Conservation (phyloP, 2,329 filamentous ascomycete species). For the Zasmidium cellare region DNA sequence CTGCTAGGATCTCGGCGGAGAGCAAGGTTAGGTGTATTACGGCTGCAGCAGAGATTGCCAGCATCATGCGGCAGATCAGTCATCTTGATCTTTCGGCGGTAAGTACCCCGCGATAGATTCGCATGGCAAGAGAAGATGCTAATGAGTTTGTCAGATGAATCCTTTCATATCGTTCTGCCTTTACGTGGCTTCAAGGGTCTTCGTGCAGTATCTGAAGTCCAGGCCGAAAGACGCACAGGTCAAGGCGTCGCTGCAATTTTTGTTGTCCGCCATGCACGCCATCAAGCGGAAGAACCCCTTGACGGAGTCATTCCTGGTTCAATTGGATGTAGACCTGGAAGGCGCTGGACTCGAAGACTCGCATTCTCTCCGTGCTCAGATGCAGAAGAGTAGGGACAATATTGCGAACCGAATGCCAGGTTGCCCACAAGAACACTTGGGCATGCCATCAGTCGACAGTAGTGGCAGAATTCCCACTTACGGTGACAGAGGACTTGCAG, state of each 20-base stretch:
- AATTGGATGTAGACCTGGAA: constrained; percentile 88
- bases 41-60: constrained; percentile 89
- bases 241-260: constrained; percentile 80
- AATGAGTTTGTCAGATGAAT: constrained; percentile 68
- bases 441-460: constrained; percentile 1
- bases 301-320: constrained; percentile 91
- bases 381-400: constrained; percentile 9
- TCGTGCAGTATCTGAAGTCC: constrained; percentile 94
- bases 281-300: constrained; percentile 85
- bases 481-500: constrained; percentile 25
- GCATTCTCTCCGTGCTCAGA: constrained; percentile 21
- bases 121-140: constrained; percentile 1
- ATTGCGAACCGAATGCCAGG: constrained; percentile 7
- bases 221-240: constrained; percentile 80
- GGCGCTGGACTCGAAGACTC: constrained; percentile 59
- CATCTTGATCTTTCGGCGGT: constrained; percentile 83
- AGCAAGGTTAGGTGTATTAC: constrained; percentile 93
- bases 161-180: constrained; percentile 94
- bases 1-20: constrained; percentile 75
- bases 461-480: constrained; percentile 14
- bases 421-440: constrained; percentile 21
- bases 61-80: constrained; percentile 92
- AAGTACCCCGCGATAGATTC: constrained; percentile 41
- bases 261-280: constrained; percentile 86
- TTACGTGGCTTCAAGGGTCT: constrained; percentile 92